Evolutionary conservation across 1,139 yeast genomes (phyloP).

Genomic region (Blastobotrys raffinosifermentans): DNA sequence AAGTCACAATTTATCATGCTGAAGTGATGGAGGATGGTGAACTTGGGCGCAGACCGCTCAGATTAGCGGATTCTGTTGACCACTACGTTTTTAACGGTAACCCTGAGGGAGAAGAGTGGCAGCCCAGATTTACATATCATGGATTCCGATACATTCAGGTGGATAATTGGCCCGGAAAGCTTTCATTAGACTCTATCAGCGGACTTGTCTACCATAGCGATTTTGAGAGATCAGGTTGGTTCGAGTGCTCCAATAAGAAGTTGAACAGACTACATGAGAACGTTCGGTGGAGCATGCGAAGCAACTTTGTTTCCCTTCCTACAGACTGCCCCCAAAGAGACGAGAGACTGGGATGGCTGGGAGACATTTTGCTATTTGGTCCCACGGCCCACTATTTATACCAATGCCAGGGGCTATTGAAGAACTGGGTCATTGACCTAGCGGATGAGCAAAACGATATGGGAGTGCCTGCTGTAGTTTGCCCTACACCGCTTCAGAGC

Average conservation of each 20-base stretch:
- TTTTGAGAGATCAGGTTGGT: constrained; percentile 17
- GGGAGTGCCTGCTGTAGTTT: constrained; percentile 22
- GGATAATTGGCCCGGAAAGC: constrained; percentile 20
- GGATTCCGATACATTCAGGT: constrained; percentile 23
- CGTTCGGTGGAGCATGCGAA: constrained; percentile 20
- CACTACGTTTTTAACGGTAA: constrained; percentile 17
- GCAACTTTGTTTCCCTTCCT: constrained; percentile 22
- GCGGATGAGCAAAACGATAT: constrained; percentile 21
- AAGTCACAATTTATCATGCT: constrained; percentile 20
- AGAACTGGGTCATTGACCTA: constrained; percentile 21
- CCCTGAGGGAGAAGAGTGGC: constrained; percentile 16
- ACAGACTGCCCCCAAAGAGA: constrained; percentile 27
- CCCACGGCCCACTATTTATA: constrained; percentile 24
- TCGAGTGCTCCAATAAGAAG: constrained; percentile 18
- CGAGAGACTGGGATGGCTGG: constrained; percentile 26
- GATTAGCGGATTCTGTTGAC: constrained; percentile 19
- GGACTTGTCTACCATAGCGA: constrained; percentile 16
- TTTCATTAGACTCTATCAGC: constrained; percentile 12
- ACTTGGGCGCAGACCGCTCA: constrained; percentile 20
- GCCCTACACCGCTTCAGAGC: constrained; percentile 20
- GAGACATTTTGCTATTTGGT: constrained; percentile 23
- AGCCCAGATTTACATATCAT: constrained; percentile 22
- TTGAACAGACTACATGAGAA: constrained; percentile 18
- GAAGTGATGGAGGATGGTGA: constrained; percentile 26
- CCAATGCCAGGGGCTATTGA: constrained; percentile 19